phyloP scores from a whole-genome alignment of 2,329 filamentous ascomycete genomes.

The Penicillium sumatraense region DNA sequence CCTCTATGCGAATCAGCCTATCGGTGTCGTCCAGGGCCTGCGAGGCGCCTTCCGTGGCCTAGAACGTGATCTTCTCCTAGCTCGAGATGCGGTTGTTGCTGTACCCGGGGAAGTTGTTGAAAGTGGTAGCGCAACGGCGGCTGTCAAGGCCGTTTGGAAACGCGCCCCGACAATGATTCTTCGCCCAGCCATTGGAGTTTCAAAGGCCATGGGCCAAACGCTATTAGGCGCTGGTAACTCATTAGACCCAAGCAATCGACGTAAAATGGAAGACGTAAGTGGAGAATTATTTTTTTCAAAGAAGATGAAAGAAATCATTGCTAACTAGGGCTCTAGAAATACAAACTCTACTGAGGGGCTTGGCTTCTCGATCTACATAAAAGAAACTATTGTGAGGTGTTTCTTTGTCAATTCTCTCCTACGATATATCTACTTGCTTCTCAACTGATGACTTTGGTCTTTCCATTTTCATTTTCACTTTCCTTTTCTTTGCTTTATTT shows the following conservation, averaged over 20 bases:
- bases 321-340: slow-evolving; percentile 41
- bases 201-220: slow-evolving; percentile 85
- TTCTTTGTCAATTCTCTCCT: too few relatives aligned
- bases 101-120: slow-evolving; percentile 92
- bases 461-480: neutral
- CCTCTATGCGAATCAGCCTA: slow-evolving; percentile 90
- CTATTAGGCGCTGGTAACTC: slow-evolving; percentile 91
- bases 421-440: too few relatives aligned
- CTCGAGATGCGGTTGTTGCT: slow-evolving; percentile 89
- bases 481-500: neutral
- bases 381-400: neutral
- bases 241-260: slow-evolving; percentile 79
- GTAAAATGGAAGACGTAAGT: slow-evolving; percentile 87
- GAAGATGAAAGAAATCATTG: too few relatives aligned
- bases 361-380: neutral
- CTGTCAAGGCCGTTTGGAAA: slow-evolving; percentile 75
- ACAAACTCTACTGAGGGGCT: slow-evolving; percentile 43
- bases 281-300: too few relatives aligned
- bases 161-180: slow-evolving; percentile 93
- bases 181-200: slow-evolving; percentile 85
- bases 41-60: slow-evolving; percentile 81
- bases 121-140: slow-evolving; percentile 77
- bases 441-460: too few relatives aligned
- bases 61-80: slow-evolving; percentile 82
- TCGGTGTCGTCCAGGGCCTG: slow-evolving; percentile 84